A percentile compares a stretch with the other conserved stretches of the same genome.
Conservation (phyloP, 805 yeast genomes). For the Candida nemodendra region DNA sequence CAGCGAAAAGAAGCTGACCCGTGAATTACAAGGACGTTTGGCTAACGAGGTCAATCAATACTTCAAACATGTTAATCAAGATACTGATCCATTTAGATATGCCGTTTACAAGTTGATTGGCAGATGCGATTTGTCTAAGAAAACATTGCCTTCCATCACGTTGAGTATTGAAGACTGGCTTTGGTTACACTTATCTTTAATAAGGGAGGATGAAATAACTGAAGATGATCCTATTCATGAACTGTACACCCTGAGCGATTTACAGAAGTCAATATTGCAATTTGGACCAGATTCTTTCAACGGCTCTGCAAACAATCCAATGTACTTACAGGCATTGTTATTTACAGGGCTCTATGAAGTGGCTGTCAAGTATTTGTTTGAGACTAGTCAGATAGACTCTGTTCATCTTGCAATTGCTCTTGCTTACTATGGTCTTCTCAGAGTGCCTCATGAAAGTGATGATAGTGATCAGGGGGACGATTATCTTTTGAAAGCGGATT, state of each 20-base stretch:
- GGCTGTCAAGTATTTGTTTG: conserved; percentile 65
- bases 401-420: conserved; percentile 87
- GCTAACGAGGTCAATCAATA: conserved; percentile 82
- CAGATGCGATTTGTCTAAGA: conserved; percentile 74
- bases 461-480: conserved; percentile 10
- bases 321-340: conserved; percentile 71
- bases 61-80: conserved; percentile 59
- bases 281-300: conserved; percentile 75
- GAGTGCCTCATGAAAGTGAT: conserved; percentile 32
- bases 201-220: conserved; percentile 51
- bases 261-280: conserved; percentile 68
- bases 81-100: conserved; percentile 84
- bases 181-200: conserved; percentile 85
- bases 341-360: conserved; percentile 79
- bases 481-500: conserved; percentile 33
- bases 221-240: conserved; percentile 54
- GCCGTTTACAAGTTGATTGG: conserved; percentile 91
- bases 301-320: conserved; percentile 59
- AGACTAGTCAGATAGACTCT: conserved; percentile 74
- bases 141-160: conserved; percentile 64
- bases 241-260: conserved; percentile 66
- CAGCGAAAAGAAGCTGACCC: conserved; percentile 53
- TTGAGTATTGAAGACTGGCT: conserved; percentile 92
- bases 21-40: conserved; percentile 66
- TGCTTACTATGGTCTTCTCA: conserved; percentile 67